Evolutionary conservation across 2,329 filamentous ascomycete species (phyloP), one percentile per base, ranked within the genome.

Genomic region (Diaporthe ilicicola): DNA sequence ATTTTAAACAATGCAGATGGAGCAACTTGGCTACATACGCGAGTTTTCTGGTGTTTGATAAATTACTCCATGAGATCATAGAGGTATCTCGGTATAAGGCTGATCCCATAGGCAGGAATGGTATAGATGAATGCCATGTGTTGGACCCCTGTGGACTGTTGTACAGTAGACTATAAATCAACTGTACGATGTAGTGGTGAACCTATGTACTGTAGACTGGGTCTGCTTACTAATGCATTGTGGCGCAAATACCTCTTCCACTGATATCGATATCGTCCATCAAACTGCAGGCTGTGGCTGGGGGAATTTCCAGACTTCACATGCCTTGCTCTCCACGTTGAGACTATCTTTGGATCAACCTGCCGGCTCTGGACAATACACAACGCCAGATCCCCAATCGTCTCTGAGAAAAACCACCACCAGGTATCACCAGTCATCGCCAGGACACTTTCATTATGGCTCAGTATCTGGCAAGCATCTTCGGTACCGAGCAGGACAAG

Each of bases 401-500:
- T 55, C 27, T 34, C 53, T 32, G 62, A 72, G 42, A 42, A 29
- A 32, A 34, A 32, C n/a, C 13, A 50, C 22, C 32, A 24, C 9
- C 50, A 48, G 72, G 34, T 22, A 59, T 27, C 64, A 48, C n/a
- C 27, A 62, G 17, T n/a, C n/a, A 27, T 7, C 42, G 19, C 64
- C n/a, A 55, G 34, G 15, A 53, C 13, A 32, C 67, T 55, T 34
- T 72, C 77, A 83, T 65, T 71, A 97, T 97, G 95, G 95, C 95
- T 80, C 98, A 98, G 88, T 98, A 98, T 82, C 93, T 99, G 82
- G 96, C 96, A 79, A 97, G 94, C 81, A 99, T 99, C 86, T 99
- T 99, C 88, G 96, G 96, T 79, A 99, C 96, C 37, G 96, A 99
- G 89, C 96, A 98, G 84, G 96, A 99, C 91, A 99, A 95, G 82